Evolutionary conservation across 164 flowering plant species (phyloP).

Genomic region (Akebia trifoliata): DNA sequence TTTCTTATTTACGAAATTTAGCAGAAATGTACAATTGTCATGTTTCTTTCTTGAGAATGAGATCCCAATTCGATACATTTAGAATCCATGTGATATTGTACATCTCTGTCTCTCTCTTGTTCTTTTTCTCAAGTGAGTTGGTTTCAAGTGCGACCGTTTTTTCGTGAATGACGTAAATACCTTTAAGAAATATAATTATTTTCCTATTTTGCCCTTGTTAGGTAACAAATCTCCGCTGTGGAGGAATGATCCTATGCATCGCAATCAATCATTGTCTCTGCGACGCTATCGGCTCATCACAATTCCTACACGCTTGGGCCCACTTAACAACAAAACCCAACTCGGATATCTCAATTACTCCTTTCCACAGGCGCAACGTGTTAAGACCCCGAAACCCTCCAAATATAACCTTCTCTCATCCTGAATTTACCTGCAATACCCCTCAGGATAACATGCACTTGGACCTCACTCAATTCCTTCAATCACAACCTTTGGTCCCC

Average conservation of each 20-base stretch:
- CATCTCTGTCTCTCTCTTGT: too few relatives aligned
- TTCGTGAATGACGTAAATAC: not conserved
- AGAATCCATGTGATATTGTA: too few relatives aligned
- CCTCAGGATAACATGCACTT: constrained; percentile 3
- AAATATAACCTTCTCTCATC: constrained; percentile 35
- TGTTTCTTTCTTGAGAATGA: too few relatives aligned
- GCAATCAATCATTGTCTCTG: constrained; percentile 82
- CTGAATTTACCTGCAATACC: constrained; percentile 35
- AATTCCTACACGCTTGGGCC: constrained; percentile 87
- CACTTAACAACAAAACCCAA: constrained; percentile 39
- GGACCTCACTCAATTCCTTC: constrained; percentile 28
- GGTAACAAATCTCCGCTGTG: constrained; percentile 75
- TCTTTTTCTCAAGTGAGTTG: too few relatives aligned
- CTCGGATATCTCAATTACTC: constrained; percentile 26
- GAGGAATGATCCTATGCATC: constrained; percentile 76
- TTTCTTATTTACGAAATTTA: too few relatives aligned
- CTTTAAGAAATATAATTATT: not conserved
- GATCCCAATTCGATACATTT: too few relatives aligned
- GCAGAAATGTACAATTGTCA: not conserved
- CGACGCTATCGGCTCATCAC: constrained; percentile 84
- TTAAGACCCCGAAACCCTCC: constrained; percentile 45
- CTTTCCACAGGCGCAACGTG: constrained; percentile 57
- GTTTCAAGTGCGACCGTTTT: too few relatives aligned
- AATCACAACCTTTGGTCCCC: constrained; percentile 59
- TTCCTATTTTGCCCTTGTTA: constrained; percentile 19